Percentiles rank a stretch among this genome's conserved stretches.
These are phyloP conservation scores for Coniochaeta sp. DNA, from an alignment of 2,329 filamentous ascomycete genomes.

Conservation along the genomic window DNA sequence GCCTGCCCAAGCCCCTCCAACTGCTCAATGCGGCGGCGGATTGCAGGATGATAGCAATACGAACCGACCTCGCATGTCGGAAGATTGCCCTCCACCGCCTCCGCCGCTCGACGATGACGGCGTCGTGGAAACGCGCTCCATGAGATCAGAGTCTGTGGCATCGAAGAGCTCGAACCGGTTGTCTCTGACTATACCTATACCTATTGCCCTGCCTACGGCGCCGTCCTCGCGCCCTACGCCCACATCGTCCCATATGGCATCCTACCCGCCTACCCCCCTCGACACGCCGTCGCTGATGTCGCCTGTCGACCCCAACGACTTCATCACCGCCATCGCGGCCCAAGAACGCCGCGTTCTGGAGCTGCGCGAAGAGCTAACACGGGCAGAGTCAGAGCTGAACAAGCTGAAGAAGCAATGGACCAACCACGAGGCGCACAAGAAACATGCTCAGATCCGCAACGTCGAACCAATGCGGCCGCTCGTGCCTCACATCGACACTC, in stretches of 20 bases:
- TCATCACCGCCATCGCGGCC: constrained; percentile 83
- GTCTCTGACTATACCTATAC: constrained; percentile 54
- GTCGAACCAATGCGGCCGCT: constrained; percentile 49
- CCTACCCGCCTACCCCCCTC: constrained; percentile 43
- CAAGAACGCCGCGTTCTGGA: constrained; percentile 90
- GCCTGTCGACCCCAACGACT: constrained; percentile 52
- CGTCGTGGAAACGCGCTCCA: constrained; percentile 32
- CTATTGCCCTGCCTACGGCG: constrained; percentile 48
- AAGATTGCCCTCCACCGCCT: constrained; percentile 26
- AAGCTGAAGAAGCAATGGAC: constrained; percentile 81
- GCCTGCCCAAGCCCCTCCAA: constrained; percentile 5
- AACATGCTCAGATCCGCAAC: constrained; percentile 61
- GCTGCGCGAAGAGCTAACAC: constrained; percentile 78
- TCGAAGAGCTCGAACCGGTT: constrained; percentile 50
- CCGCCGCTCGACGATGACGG: constrained; percentile 23
- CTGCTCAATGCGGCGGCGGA: constrained; percentile 6
- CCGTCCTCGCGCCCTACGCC: constrained; percentile 39
- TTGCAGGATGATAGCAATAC: constrained; percentile 5
- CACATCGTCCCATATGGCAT: constrained; percentile 29
- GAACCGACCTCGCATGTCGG: constrained; percentile 20
- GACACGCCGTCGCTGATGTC: constrained; percentile 34
- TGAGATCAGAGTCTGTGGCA: constrained; percentile 43
- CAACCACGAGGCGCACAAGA: constrained; percentile 66
- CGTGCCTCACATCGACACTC: constrained; percentile 11
- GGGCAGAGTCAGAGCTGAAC: constrained; percentile 70